These are phyloP conservation scores for Acer yangbiense DNA, from an alignment of 345 rosid genomes.

Conservation along the genomic window DNA sequence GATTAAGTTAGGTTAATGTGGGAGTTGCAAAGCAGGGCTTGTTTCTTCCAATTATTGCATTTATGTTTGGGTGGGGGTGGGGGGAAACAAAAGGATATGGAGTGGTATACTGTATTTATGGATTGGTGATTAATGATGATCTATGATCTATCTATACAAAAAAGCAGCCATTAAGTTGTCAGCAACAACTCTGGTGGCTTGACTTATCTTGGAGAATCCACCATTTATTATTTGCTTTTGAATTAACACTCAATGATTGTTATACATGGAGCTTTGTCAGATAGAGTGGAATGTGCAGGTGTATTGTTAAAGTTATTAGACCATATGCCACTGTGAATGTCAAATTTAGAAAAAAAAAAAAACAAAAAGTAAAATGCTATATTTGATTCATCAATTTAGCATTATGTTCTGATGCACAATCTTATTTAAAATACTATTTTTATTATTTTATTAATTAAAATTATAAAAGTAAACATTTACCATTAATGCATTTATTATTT, in stretches of 20 bases:
- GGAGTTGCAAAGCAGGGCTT: slow-evolving; percentile 14
- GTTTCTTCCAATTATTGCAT: slow-evolving; percentile 6
- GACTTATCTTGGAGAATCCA: background rate
- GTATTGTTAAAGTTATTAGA: background rate
- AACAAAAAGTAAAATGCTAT: too few relatives aligned
- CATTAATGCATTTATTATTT: too few relatives aligned
- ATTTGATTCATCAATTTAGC: too few relatives aligned
- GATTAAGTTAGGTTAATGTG: slow-evolving; percentile 12
- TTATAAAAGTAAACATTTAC: too few relatives aligned
- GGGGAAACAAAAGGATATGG: slow-evolving; percentile 11
- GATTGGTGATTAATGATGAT: slow-evolving; percentile 13
- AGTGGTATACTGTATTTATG: slow-evolving; percentile 26
- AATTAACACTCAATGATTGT: background rate
- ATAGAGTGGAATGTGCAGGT: background rate
- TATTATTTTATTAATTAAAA: too few relatives aligned
- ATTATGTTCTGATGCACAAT: too few relatives aligned
- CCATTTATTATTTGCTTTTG: background rate
- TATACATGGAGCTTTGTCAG: too few relatives aligned
- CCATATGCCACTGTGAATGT: too few relatives aligned
- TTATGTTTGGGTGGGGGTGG: background rate
- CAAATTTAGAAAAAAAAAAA: too few relatives aligned
- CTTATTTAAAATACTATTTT: too few relatives aligned
- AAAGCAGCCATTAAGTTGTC: background rate
- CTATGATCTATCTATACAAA: slow-evolving; percentile 11
- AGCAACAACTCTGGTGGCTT: background rate